These are phyloP conservation scores for Chrysosporium queenslandicum DNA, from an alignment of 2,329 filamentous ascomycete genomes.

Conservation along the genomic window DNA sequence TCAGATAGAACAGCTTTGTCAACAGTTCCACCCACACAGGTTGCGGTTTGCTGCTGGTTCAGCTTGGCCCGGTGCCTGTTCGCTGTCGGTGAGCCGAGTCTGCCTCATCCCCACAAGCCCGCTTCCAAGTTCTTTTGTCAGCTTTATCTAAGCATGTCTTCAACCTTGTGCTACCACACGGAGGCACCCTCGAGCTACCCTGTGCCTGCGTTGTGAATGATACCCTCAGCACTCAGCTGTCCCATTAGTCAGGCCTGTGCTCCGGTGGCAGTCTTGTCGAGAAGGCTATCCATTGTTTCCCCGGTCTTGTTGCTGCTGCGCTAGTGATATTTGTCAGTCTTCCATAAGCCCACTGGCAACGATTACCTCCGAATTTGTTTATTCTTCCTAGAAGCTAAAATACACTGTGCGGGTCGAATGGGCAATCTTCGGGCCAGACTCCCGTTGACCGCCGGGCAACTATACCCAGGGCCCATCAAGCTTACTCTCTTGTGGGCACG, in stretches of 20 bases:
- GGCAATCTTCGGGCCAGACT: not conserved
- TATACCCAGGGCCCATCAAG: not conserved
- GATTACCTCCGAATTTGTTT: not conserved
- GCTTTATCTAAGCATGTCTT: slow-evolving; percentile 6
- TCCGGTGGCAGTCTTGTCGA: not conserved
- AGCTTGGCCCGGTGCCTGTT: no score
- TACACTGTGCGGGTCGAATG: not conserved
- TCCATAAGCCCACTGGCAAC: not conserved
- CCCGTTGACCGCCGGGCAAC: not conserved
- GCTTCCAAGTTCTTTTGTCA: slow-evolving; percentile 1
- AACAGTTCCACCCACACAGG: no score
- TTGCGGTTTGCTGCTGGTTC: no score
- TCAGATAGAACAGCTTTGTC: no score
- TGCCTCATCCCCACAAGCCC: not conserved
- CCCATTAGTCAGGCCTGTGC: no score
- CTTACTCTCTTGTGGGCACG: not conserved
- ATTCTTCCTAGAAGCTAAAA: not conserved
- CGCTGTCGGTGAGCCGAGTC: no score
- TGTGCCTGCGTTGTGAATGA: no score
- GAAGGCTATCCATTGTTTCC: not conserved
- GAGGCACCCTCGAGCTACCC: no score
- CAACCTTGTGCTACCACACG: not conserved
- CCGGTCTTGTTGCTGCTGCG: not conserved
- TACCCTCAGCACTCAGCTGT: not conserved
- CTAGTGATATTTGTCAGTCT: slow-evolving; percentile 2